phyloP scores from a whole-genome alignment of 2,329 filamentous ascomycete species.

The Coniochaeta sp. region DNA sequence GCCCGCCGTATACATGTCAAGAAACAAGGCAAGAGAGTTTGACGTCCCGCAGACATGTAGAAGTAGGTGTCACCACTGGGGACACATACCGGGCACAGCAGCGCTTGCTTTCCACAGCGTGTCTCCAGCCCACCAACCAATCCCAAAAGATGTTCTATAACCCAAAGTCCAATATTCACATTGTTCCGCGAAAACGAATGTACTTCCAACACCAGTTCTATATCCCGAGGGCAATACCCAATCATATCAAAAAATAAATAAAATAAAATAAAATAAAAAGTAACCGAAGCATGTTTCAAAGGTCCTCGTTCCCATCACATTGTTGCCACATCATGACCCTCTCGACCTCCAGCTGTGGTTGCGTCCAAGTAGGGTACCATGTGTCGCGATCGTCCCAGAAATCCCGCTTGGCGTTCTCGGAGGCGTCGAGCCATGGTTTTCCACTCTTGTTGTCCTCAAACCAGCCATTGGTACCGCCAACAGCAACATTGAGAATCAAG shows the following conservation, averaged over 20 bases:
- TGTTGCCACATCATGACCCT: constrained; percentile 67
- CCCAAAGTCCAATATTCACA: not conserved
- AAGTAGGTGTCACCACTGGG: not conserved
- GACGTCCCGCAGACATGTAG: not conserved
- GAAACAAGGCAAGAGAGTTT: not conserved
- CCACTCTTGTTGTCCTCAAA: constrained; percentile 63
- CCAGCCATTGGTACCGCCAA: constrained; percentile 77
- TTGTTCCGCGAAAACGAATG: not conserved
- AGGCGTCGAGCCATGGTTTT: constrained; percentile 75
- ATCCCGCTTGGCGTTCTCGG: constrained; percentile 59
- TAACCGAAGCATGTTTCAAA: constrained; percentile 21
- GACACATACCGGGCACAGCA: not conserved
- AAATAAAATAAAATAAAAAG: constrained; percentile 1
- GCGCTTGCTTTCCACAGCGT: not conserved
- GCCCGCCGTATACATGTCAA: not conserved
- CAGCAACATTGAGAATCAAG: constrained; percentile 67
- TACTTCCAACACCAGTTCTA: constrained; percentile 2
- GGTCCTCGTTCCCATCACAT: constrained; percentile 52
- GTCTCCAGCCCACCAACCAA: not conserved
- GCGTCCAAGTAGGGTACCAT: constrained; percentile 68
- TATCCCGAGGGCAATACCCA: not conserved
- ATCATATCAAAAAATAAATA: constrained; percentile 3
- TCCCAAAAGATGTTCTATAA: not conserved
- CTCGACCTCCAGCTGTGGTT: constrained; percentile 60
- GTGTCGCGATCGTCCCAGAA: constrained; percentile 63